These are phyloP conservation scores for Hemerocallis citrina DNA, from an alignment of 106 monocot genomes.

Conservation along the genomic window DNA sequence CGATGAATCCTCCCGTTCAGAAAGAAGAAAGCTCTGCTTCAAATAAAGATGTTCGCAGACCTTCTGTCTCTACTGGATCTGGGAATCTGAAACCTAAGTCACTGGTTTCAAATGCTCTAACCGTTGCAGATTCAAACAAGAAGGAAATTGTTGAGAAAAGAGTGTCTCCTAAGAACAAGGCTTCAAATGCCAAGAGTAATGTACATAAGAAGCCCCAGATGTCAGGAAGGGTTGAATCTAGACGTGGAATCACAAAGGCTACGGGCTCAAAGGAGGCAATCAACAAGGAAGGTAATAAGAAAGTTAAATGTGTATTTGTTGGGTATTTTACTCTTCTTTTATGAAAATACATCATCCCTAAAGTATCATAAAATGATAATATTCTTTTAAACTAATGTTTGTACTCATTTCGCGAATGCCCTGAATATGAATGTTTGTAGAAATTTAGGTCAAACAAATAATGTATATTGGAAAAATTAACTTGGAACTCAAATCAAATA, in stretches of 20 bases:
- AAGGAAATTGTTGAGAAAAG: slow-evolving; percentile 8
- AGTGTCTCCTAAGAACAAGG: slow-evolving; percentile 13
- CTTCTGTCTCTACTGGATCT: slow-evolving; percentile 1
- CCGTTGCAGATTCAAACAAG: slow-evolving; percentile 10
- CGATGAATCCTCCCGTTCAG: slow-evolving; percentile 5
- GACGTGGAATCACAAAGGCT: slow-evolving; percentile 5
- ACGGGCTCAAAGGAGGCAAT: slow-evolving; percentile 11
- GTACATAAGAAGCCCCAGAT: slow-evolving; percentile 23
- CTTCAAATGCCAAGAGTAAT: slow-evolving; percentile 14
- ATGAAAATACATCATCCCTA: too few species aligned
- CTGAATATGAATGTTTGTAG: too few species aligned
- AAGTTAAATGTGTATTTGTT: too few species aligned
- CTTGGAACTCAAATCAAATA: too few species aligned
- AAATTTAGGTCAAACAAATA: too few species aligned
- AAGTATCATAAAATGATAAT: too few species aligned
- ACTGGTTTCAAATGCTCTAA: slow-evolving; percentile 18
- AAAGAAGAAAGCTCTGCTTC: slow-evolving; percentile 14
- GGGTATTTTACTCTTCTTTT: too few species aligned
- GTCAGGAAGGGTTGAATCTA: slow-evolving; percentile 16
- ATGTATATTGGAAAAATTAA: too few species aligned
- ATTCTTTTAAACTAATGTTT: too few species aligned
- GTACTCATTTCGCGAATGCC: too few species aligned
- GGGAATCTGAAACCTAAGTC: slow-evolving; percentile 48
- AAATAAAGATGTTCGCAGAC: slow-evolving; percentile 10
- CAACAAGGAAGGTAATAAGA: slow-evolving; percentile 24